Base-by-base conservation (phyloP, 169 alveolate genomes). In the Cryptosporidium viatorum region DNA sequence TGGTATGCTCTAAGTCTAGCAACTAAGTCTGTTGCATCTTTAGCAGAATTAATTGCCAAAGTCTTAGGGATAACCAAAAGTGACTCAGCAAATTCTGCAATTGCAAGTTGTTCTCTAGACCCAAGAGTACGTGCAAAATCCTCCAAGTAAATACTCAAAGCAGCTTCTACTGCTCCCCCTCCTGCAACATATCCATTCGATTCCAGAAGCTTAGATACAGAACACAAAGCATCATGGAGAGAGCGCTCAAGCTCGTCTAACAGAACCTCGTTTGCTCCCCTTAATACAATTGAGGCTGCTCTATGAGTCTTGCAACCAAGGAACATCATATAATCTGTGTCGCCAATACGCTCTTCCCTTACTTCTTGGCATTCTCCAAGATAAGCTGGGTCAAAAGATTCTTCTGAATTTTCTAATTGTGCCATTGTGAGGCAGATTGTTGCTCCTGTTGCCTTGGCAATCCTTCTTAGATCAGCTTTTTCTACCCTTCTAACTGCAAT, bases 81-180 rank as follows among this genome's bases (percentile, higher is more conserved):
- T 4, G 99, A 98, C 93, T 98, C 99, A 2, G 99, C 99, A 93
- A 97, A 98, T 91, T 98, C 99, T 35, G 99, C 99, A 48, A 98
- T 96, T 51, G 99, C 99, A 91, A 97, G 93, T 93, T 98, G 99
- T 93, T 98, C 99, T 84, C 99, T 95, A 52, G 99, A 95, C 50
- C 98, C 99, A 68, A 98, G 94, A 31, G 99, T 97, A 71, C 99
- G 96, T 0, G 99, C 99, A 91, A 86, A 96, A 70, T 97, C 98
- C 84, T 99, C 99, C 50, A 99, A 92, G 85, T 97, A 96, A 18
- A 98, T 94, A 86, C 99, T 96, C 31, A 98, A 91, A n/a, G 99
- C 98, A 16, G 98, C 97, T 92, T 99, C 99, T 31, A 97, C 99
- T 37, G 99, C 98, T 6, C 99, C 99, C 21, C 99, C 99, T 31